phyloP scores from a whole-genome alignment of 106 monocot genomes.

The Acanthochlamys bracteata region DNA sequence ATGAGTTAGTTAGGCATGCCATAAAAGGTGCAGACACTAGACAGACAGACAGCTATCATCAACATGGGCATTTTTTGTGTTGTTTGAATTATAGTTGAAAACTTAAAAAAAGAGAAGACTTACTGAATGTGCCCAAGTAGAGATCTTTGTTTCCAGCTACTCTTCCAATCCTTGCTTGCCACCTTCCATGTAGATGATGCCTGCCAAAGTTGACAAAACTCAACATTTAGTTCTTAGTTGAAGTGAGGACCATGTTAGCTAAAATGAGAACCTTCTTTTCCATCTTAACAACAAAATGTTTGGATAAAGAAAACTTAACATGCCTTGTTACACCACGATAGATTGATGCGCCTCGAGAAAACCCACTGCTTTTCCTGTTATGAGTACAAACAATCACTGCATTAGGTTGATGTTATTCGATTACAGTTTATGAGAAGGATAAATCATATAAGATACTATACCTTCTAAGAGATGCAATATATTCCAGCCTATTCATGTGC shows the following conservation, averaged over 20 bases:
- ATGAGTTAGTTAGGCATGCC: background rate
- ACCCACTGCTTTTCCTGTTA: slow-evolving; percentile 94
- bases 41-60: too few relatives aligned
- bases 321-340: slow-evolving; percentile 98
- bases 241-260: too few relatives aligned
- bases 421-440: background rate
- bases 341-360: slow-evolving; percentile 93
- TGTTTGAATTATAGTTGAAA: background rate
- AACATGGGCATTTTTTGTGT: background rate
- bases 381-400: background rate
- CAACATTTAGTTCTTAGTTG: background rate
- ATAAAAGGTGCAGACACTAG: too few relatives aligned
- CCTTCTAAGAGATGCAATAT: slow-evolving; percentile 94
- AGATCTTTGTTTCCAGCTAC: slow-evolving; percentile 98
- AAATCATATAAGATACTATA: slow-evolving; percentile 7
- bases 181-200: slow-evolving; percentile 98
- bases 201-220: slow-evolving; percentile 18
- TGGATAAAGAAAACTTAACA: background rate
- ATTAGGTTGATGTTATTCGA: too few relatives aligned
- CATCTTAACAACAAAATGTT: too few relatives aligned
- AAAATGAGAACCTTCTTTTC: too few relatives aligned
- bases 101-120: slow-evolving; percentile 11
- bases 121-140: slow-evolving; percentile 96
- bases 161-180: slow-evolving; percentile 98
- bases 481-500: slow-evolving; percentile 97